A percentile compares a stretch with the other conserved stretches of the same genome.
These are phyloP conservation scores for Corylus americana DNA, from an alignment of 306 rosid species.

Conservation along the genomic window DNA sequence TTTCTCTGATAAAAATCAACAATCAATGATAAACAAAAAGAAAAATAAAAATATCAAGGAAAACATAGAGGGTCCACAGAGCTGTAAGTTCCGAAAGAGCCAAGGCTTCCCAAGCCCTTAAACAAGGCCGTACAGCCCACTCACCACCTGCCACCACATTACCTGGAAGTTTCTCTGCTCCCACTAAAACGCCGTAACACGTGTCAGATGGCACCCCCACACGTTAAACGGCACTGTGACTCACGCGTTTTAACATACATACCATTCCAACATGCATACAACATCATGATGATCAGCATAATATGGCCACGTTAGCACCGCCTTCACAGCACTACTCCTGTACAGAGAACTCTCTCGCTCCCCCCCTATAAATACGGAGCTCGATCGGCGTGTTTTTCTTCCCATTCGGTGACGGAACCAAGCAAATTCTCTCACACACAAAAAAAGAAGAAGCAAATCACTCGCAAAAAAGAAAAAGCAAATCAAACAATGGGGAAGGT, in stretches of 20 bases:
- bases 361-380: slow-evolving; percentile 1
- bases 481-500: slow-evolving; percentile 35
- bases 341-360: not conserved
- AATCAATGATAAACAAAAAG: too few relatives aligned
- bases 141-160: not conserved
- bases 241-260: not conserved
- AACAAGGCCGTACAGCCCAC: not conserved
- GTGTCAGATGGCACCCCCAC: not conserved
- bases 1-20: too few relatives aligned
- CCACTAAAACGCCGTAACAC: not conserved
- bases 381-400: not conserved
- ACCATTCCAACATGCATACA: not conserved
- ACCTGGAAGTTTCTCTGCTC: not conserved
- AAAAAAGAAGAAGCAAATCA: too few relatives aligned
- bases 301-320: slow-evolving; percentile 2
- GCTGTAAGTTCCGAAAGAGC: too few relatives aligned
- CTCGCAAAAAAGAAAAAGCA: too few relatives aligned
- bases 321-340: not conserved
- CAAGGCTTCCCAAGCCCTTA: not conserved
- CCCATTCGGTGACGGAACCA: not conserved
- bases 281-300: not conserved
- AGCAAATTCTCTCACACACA: not conserved
- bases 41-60: too few relatives aligned
- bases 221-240: not conserved
- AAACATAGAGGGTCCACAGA: too few relatives aligned